Percentiles rank a stretch among this genome's conserved stretches.
These are phyloP conservation scores for Leishmania martiniquensis DNA, from an alignment of 208 protist species.

Conservation along the genomic window DNA sequence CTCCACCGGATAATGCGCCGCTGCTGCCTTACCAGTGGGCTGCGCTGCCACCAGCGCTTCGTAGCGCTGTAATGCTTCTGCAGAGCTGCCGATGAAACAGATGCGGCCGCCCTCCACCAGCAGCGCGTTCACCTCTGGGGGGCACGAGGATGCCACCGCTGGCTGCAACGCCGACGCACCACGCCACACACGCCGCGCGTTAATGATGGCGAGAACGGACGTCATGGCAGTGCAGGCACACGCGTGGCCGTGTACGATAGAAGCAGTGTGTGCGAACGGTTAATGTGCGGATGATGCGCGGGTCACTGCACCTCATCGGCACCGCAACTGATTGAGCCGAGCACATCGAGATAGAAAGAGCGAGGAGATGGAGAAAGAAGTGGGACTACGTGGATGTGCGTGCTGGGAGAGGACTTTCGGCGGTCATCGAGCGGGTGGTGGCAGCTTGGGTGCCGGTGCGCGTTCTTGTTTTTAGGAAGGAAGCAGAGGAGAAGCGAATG, in stretches of 20 bases:
- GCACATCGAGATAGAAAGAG: background rate
- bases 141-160: slow-evolving; percentile 26
- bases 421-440: no score
- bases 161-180: slow-evolving; percentile 38
- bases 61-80: slow-evolving; percentile 34
- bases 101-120: slow-evolving; percentile 48
- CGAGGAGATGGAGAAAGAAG: background rate
- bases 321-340: background rate
- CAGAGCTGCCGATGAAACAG: slow-evolving; percentile 37
- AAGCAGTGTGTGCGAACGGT: background rate
- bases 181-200: slow-evolving; percentile 49
- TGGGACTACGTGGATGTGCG: background rate
- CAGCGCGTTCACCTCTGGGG: slow-evolving; percentile 39
- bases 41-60: slow-evolving; percentile 14
- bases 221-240: slow-evolving; percentile 17
- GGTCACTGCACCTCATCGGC: background rate
- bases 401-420: no score
- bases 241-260: background rate
- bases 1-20: slow-evolving; percentile 17
- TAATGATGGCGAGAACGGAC: slow-evolving; percentile 49
- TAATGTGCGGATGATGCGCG: background rate
- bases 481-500: no score
- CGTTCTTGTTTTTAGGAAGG: no score
- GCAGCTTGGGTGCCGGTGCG: background rate
- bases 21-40: slow-evolving; percentile 11